These are phyloP conservation scores for Penicillium sp. DNA, from an alignment of 2,329 filamentous ascomycete genomes.

Conservation along the genomic window DNA sequence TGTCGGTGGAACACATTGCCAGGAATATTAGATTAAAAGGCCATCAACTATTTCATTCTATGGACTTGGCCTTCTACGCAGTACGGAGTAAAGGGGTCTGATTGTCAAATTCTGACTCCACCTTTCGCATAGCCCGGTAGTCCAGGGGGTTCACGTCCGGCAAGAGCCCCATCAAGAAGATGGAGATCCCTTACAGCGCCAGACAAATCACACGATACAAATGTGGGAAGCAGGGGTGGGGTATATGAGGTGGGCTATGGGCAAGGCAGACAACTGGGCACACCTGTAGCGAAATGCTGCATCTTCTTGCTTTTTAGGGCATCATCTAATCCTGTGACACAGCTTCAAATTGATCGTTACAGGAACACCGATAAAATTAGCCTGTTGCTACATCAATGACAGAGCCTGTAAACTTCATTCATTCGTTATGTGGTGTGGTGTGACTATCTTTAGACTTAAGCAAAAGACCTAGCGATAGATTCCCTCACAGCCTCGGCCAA, in stretches of 20 bases:
- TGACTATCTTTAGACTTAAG: conserved; percentile 16
- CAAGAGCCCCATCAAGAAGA: not conserved
- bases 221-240: not conserved
- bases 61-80: not conserved
- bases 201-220: not conserved
- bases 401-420: conserved; percentile 16
- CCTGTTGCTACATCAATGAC: not conserved
- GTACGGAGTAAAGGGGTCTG: not conserved
- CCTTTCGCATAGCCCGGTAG: not conserved
- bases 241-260: not conserved
- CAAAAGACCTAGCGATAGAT: conserved; percentile 45
- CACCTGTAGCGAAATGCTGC: not conserved
- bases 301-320: not conserved
- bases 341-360: not conserved
- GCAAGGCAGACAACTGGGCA: too few species aligned
- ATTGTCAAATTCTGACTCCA: not conserved
- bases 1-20: not conserved
- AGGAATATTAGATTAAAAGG: not conserved
- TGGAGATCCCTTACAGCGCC: not conserved
- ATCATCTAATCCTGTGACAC: not conserved
- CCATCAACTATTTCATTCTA: not conserved
- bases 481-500: conserved; percentile 62
- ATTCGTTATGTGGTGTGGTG: conserved; percentile 19
- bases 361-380: not conserved
- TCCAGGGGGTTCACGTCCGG: not conserved